A percentile compares a stretch with the other conserved stretches of the same genome.
Conservation (phyloP, 2,329 filamentous ascomycete species). For the Paracamarosporium sp. region DNA sequence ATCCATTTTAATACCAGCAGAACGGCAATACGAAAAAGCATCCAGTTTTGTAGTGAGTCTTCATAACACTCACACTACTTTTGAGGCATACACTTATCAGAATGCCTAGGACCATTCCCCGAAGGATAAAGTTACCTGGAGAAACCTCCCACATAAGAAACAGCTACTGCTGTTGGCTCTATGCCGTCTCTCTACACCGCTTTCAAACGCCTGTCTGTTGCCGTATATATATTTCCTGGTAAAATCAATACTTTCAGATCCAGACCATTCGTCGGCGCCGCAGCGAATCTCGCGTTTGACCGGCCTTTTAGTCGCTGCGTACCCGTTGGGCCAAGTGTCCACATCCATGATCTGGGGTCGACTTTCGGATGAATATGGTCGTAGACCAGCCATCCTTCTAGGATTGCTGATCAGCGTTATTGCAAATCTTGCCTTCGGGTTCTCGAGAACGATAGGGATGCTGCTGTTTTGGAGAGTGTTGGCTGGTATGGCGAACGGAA, state of each 20-base stretch:
- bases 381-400: constrained; percentile 78
- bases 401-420: constrained; percentile 73
- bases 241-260: constrained; percentile 65
- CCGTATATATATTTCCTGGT: constrained; percentile 88
- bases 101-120: neutral
- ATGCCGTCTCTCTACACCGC: constrained; percentile 78
- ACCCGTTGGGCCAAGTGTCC: constrained; percentile 79
- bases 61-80: neutral
- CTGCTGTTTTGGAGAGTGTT: constrained; percentile 70
- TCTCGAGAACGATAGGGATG: constrained; percentile 65
- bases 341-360: constrained; percentile 84
- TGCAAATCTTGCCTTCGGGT: constrained; percentile 71
- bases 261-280: constrained; percentile 58
- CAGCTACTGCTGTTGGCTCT: constrained; percentile 80
- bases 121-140: constrained; percentile 67
- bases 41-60: neutral
- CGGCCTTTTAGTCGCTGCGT: constrained; percentile 76
- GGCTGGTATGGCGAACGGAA: constrained; percentile 73
- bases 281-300: constrained; percentile 75
- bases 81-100: neutral
- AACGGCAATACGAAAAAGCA: constrained; percentile 11
- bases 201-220: constrained; percentile 69
- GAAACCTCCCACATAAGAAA: constrained; percentile 73
- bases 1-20: neutral
- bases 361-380: constrained; percentile 68